Base-by-base conservation (phyloP, 768 basidiomycete genomes). In the Crucibulum laeve region DNA sequence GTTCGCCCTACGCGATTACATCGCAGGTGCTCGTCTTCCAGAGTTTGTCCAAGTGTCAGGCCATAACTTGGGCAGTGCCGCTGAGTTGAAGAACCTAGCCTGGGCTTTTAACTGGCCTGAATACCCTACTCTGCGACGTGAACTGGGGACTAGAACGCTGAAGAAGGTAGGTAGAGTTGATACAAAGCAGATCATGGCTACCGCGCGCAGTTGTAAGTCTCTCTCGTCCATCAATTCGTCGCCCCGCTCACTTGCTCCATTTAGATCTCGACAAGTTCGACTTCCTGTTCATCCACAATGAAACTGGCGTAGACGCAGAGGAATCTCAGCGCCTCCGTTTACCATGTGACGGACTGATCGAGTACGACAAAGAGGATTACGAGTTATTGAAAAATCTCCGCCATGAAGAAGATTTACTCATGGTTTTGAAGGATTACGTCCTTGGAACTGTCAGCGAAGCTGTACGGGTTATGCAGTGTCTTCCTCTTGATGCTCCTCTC, bases 361-460 rank as follows among this genome's bases (percentile, higher is more conserved):
- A 38, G 11, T 58, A 53, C 21, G 53, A 54, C 8, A 39, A 44
- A 2, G 39, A 15, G 4, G 58, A 57, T 33, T 21, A 42, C 14
- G 14, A 40, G 4, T 49, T 51, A 21, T 40, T 58, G 10, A 46
- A 38, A 18, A 42, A 46, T 15, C 45, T 60, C 14, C 45, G 49
- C 34, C 54, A 58, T 28, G 55, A 60, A 35, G 48, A 53, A 13
- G 40, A 50, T 13, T 46, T 49, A 18, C 4, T 51, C 14, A 21
- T 15, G 0, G 36, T 56, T 11, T 21, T 58, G 45, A 40, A 56
- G 32, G 39, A 48, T 17, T 60, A 54, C 38, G 35, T 58, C 8
- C 42, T 60, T 3, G 39, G 42, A 3, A 58, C 58, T 7, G 45
- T 55, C 23, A 49, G 51, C 1, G 52, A 58, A 23, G 30, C 32